phyloP scores from a whole-genome alignment of 1,284 basidiomycete genomes.

The Marasmius fiardii region DNA sequence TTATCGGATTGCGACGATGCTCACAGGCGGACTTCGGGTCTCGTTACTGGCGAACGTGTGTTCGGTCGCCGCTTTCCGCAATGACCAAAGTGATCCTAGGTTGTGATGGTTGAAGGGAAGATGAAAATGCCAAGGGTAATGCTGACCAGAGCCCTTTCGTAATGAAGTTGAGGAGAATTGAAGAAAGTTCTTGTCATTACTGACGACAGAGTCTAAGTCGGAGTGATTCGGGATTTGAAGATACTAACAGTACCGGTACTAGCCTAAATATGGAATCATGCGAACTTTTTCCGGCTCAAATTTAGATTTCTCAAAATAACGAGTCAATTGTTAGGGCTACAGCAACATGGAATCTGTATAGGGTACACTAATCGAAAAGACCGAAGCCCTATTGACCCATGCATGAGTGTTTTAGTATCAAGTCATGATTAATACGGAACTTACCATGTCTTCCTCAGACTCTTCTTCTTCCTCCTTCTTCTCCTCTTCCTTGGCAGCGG shows the following conservation, averaged over 20 bases:
- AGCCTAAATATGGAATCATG: too few species aligned
- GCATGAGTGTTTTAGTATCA: neutral
- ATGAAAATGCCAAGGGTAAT: neutral
- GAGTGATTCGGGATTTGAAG: neutral
- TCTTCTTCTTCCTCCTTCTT: constrained; percentile 79
- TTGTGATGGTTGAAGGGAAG: neutral
- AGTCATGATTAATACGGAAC: constrained; percentile 18
- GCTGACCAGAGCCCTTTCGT: too few species aligned
- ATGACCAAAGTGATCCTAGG: neutral
- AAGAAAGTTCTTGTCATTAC: too few species aligned
- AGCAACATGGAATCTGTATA: constrained; percentile 1
- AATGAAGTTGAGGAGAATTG: too few species aligned
- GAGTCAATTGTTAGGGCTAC: neutral
- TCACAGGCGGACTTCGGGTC: neutral
- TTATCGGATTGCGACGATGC: constrained; percentile 9
- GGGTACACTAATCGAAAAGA: constrained; percentile 73
- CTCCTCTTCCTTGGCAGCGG: constrained; percentile 47
- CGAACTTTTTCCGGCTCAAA: neutral
- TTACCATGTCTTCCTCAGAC: constrained; percentile 76
- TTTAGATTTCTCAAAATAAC: neutral
- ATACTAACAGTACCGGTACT: neutral
- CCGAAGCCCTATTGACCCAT: constrained; percentile 61
- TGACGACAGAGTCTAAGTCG: neutral
- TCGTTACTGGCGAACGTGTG: neutral
- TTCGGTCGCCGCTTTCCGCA: neutral